Conservation (phyloP, 176 grass and related monocot genomes). For the Oryza rufipogon region DNA sequence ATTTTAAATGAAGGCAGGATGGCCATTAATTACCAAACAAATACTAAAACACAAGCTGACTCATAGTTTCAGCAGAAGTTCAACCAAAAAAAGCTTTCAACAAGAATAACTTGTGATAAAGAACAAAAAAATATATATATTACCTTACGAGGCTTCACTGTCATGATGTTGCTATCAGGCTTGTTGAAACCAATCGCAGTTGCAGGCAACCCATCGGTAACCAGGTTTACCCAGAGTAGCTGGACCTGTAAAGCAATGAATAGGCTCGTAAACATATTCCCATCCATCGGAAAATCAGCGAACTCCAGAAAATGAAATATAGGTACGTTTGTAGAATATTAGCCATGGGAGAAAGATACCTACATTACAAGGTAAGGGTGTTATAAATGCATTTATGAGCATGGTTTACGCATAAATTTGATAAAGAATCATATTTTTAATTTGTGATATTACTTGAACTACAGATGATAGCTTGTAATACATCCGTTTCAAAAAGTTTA, state of each 20-base stretch:
- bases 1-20: slow-evolving; percentile 14
- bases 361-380: slow-evolving; percentile 1
- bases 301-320: not conserved
- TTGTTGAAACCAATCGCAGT: slow-evolving; percentile 99
- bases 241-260: slow-evolving; percentile 71
- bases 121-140: not conserved
- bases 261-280: slow-evolving; percentile 21
- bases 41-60: not conserved
- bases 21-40: not conserved
- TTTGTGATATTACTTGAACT: not conserved
- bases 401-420: slow-evolving; percentile 6
- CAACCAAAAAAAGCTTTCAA: slow-evolving; percentile 7
- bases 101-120: slow-evolving; percentile 20
- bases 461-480: not conserved
- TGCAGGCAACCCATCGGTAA: slow-evolving; percentile 96
- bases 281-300: not conserved
- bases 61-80: slow-evolving; percentile 9
- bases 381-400: not conserved
- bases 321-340: not conserved
- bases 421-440: not conserved
- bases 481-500: too few relatives aligned
- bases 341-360: not conserved
- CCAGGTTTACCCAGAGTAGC: slow-evolving; percentile 97
- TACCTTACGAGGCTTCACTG: slow-evolving; percentile 90
- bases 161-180: slow-evolving; percentile 93